Base-by-base conservation (phyloP, 352 stramenopile genomes). In the Pythium volutum region DNA sequence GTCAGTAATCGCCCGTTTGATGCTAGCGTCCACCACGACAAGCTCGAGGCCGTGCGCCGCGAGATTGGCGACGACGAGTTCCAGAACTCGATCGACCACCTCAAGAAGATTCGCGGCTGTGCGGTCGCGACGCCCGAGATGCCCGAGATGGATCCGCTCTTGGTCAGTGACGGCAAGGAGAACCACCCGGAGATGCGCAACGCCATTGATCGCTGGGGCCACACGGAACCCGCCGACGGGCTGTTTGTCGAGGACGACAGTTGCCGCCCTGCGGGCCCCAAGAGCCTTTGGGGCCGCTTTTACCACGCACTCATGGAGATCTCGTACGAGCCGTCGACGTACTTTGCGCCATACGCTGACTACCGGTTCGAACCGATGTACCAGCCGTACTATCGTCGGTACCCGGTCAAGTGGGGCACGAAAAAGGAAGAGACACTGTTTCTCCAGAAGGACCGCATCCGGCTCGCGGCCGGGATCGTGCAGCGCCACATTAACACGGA, bases 341-440 rank as follows among this genome's bases (percentile, higher is more conserved):
- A 92, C 63, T 94, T 94, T 73, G 73, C 82, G 4, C 76, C 84
- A 16, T 91, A 84, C 48, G 82, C 81, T 2, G 81, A 91, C 48
- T 94, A 92, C 69, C 78, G 81, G 18, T 79, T 78, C 47, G 85
- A 94, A 29, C 59, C 71, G 0, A 79, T 77, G 51, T 92, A 77
- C 55, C 85, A 94, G 58, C 79, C 82, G 22, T 94, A 87, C 71
- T 94, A 89, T 56, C 76, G 85, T 33, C 82, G 81, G 1, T 92
- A 94, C 43, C 78, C 84, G n/a, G 69, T 91, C 55, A 73, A 85
- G 29, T 93, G 83, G 83, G 77, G 74, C 3, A 55, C 62, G 36
- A 85, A 77, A 62, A 85, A 77, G 23, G 83, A 93, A 45, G 69
- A 93, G 56, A 92, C 84, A 16, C 48, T 94, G 45, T 94, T 94